phyloP scores from a whole-genome alignment of 768 basidiomycete genomes.

The Cantharellus cinnabarinus region DNA sequence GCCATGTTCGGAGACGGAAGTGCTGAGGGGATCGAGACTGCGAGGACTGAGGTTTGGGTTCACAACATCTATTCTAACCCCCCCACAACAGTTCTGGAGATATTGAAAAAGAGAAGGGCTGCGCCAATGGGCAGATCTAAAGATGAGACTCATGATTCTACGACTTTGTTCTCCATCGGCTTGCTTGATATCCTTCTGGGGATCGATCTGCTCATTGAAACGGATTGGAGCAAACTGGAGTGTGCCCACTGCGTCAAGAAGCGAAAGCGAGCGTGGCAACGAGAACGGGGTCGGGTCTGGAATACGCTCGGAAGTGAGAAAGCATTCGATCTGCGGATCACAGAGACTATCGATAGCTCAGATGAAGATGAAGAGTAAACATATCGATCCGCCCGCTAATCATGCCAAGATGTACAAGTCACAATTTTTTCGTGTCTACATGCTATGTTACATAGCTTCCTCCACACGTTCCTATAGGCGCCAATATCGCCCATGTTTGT shows the following conservation, averaged over 20 bases:
- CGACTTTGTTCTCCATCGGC: background rate
- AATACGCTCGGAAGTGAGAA: background rate
- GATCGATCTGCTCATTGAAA: background rate
- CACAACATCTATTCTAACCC: background rate
- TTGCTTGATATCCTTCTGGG: background rate
- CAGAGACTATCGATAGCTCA: background rate
- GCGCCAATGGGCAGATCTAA: background rate
- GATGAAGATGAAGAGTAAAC: background rate
- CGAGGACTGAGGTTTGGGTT: background rate
- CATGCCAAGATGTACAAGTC: background rate
- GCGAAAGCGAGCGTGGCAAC: background rate
- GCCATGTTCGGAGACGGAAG: background rate
- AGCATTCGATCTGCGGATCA: too few species aligned
- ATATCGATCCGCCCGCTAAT: background rate
- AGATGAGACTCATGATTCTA: background rate
- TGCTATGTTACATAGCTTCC: background rate
- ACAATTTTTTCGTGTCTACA: background rate
- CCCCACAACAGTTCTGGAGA: background rate
- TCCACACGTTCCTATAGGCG: background rate
- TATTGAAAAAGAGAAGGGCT: background rate
- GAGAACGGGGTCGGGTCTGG: background rate
- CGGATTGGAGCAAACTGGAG: background rate
- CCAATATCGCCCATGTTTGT: background rate
- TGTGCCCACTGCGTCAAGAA: background rate
- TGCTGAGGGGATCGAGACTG: background rate